Conservation (phyloP, 768 basidiomycete species). For the Trametes sanguinea region DNA sequence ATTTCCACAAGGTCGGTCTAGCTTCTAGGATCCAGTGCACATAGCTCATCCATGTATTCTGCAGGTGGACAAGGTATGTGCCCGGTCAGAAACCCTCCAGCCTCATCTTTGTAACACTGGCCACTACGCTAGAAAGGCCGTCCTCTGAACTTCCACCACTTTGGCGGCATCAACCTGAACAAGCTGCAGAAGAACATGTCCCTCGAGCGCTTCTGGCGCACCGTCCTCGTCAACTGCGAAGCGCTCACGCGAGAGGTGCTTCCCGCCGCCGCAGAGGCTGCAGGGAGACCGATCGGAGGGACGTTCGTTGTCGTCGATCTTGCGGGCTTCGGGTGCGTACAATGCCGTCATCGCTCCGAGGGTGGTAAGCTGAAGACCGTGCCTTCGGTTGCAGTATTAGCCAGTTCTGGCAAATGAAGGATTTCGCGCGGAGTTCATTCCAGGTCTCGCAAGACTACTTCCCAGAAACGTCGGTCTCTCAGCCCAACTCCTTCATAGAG, state of each 20-base stretch:
- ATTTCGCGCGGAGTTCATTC: slow-evolving; percentile 60
- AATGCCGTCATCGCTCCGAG: not conserved
- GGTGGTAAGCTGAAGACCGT: no score
- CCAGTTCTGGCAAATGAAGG: slow-evolving; percentile 79
- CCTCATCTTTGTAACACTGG: not conserved
- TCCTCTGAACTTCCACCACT: slow-evolving; percentile 66
- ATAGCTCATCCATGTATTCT: not conserved
- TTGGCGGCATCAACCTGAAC: slow-evolving; percentile 55
- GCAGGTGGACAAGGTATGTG: slow-evolving; percentile 67
- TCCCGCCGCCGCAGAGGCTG: slow-evolving; percentile 61
- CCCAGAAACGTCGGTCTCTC: slow-evolving; percentile 64
- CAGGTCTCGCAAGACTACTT: slow-evolving; percentile 80
- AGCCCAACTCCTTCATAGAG: not conserved
- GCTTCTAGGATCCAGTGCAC: not conserved
- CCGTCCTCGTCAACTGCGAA: slow-evolving; percentile 65
- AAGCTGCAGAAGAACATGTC: slow-evolving; percentile 35
- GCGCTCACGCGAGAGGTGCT: slow-evolving; percentile 65
- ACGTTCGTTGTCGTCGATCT: slow-evolving; percentile 70
- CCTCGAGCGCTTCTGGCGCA: slow-evolving; percentile 46
- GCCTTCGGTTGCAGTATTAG: slow-evolving; percentile 43
- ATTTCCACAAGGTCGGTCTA: slow-evolving; percentile 66
- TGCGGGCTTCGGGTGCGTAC: slow-evolving; percentile 64
- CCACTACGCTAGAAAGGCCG: slow-evolving; percentile 55
- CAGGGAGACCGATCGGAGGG: slow-evolving; percentile 51
- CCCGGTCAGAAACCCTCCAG: no score